Base-by-base conservation (phyloP, 805 yeast genomes). In the Candida awuae region DNA sequence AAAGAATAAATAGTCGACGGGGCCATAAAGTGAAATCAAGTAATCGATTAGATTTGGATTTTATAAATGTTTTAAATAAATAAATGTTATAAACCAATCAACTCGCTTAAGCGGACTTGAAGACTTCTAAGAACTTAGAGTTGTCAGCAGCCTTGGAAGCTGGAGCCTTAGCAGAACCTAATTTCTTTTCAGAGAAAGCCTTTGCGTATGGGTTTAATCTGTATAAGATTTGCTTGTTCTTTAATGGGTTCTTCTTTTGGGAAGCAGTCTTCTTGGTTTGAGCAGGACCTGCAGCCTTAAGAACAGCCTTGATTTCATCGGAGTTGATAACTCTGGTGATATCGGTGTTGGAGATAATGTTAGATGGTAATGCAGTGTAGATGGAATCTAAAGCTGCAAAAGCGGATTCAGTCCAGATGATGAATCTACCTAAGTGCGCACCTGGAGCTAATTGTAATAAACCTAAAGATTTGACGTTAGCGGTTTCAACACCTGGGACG, bases 181-280 rank as follows among this genome's bases (percentile, higher is more conserved):
- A 73, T 73, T 85, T 85, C 76, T 86, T 80, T 69, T 83, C 87
- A 61, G 95, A 65, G 75, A 80, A 90, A 60, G 90, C 94, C 83
- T 85, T 86, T 62, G 98, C 97, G 81, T 92, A 92, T 58, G 99
- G 99, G 95, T 92, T 92, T 71, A 92, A 83, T 79, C 97, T 86
- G 70, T 87, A 80, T 68, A 87, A 73, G 63, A 88, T 90, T 76
- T 86, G 95, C 81, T 86, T 88, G 97, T 92, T 92, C 92, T 86
- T 90, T 68, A 87, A 82, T 71, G 96, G 94, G 88, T 85, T 90
- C 90, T 87, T 88, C 96, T 92, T 92, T 71, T 80, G 80, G 67
- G 85, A 94, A 79, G 84, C 86, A 55, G 86, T 68, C 71, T 94
- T 84, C 88, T 88, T 86, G 70, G 84, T 88, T 65, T 80, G 73